These are phyloP conservation scores for Stephania cephalantha DNA, from an alignment of 164 flowering plant genomes.

Conservation along the genomic window DNA sequence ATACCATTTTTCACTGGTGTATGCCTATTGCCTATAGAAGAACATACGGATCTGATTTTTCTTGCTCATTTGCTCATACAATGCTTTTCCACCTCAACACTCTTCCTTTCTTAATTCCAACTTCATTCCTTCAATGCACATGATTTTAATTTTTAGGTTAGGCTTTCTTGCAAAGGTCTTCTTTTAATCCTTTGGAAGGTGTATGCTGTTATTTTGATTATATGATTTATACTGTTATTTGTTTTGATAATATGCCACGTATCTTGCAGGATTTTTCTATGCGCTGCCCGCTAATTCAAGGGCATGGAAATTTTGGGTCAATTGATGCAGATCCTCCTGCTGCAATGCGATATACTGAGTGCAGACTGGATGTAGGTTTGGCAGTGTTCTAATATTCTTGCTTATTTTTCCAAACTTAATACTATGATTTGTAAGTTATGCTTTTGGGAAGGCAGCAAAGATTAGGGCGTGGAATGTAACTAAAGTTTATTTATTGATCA, in stretches of 20 bases:
- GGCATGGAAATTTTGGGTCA: conserved; percentile 99
- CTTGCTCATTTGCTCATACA: too few relatives aligned
- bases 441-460: not conserved
- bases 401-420: not conserved
- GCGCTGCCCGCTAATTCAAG: conserved; percentile 75
- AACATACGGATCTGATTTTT: not conserved
- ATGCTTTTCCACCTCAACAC: too few relatives aligned
- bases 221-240: not conserved
- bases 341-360: conserved; percentile 98
- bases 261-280: conserved; percentile 77
- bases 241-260: not conserved
- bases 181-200: not conserved
- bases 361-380: conserved; percentile 76
- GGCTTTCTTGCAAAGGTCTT: too few relatives aligned
- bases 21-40: not conserved
- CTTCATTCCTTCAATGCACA: too few relatives aligned
- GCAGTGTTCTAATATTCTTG: not conserved
- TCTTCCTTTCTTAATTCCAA: too few relatives aligned
- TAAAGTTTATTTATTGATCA: not conserved
- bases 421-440: not conserved
- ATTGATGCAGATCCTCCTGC: conserved; percentile 98
- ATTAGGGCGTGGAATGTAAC: not conserved
- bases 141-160: too few relatives aligned
- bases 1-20: not conserved
- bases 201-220: not conserved